Conservation (phyloP, 164 flowering plant species). For the Taxillus chinensis region DNA sequence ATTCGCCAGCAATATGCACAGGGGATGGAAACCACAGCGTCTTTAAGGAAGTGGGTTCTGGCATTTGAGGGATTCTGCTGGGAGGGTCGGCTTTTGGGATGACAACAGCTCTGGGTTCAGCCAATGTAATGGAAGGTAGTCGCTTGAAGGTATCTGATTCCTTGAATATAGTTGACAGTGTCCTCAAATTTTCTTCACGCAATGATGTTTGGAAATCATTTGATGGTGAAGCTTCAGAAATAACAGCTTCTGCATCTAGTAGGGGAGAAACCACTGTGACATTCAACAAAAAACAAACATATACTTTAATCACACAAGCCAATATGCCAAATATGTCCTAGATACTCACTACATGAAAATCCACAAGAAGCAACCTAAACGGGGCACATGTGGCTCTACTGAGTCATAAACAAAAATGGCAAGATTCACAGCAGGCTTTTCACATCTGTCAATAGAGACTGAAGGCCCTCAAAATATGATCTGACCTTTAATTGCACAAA, state of each 20-base stretch:
- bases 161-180: constrained; percentile 7
- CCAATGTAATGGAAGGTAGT: constrained; percentile 57
- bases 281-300: too few relatives aligned
- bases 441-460: too few relatives aligned
- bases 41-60: constrained; percentile 18
- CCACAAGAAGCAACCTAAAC: too few relatives aligned
- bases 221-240: constrained; percentile 16
- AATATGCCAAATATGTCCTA: too few relatives aligned
- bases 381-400: too few relatives aligned
- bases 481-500: too few relatives aligned
- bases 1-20: constrained; percentile 31
- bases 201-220: constrained; percentile 12
- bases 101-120: constrained; percentile 22
- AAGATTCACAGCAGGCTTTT: too few relatives aligned
- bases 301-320: too few relatives aligned
- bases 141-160: constrained; percentile 34
- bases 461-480: too few relatives aligned
- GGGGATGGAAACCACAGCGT: constrained; percentile 54
- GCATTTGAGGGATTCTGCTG: constrained; percentile 22
- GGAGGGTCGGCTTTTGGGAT: constrained; percentile 11
- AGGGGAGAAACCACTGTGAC: constrained; percentile 28
- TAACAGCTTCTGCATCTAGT: constrained; percentile 22
- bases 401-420: too few relatives aligned
- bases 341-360: too few relatives aligned
- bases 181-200: constrained; percentile 10